These are phyloP conservation scores for Gloeophyllum trabeum DNA, from an alignment of 768 basidiomycete species.

Conservation along the genomic window DNA sequence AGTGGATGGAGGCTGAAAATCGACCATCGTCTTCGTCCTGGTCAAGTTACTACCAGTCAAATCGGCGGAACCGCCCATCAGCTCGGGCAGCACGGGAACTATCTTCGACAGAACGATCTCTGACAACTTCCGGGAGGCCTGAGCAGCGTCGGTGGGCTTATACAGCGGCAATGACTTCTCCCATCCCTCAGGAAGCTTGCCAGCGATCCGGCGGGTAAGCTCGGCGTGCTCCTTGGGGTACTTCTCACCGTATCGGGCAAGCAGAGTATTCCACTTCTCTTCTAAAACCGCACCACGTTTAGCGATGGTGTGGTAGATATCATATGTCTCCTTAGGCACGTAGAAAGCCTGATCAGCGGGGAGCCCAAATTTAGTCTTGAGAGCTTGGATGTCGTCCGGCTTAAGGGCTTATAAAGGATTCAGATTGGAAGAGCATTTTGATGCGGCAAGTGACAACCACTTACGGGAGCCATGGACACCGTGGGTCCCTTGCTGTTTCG, in stretches of 20 bases:
- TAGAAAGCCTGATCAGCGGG: conserved; percentile 68
- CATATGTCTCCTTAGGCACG: conserved; percentile 64
- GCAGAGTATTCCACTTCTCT: conserved; percentile 59
- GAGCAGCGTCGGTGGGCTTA: conserved; percentile 72
- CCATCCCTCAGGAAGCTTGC: conserved; percentile 79
- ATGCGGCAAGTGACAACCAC: conserved; percentile 19
- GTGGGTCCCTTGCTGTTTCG: conserved; percentile 86
- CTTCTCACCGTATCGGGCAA: conserved; percentile 60
- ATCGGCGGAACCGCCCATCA: conserved; percentile 85
- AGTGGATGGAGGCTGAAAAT: conserved; percentile 88
- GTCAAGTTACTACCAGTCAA: conserved; percentile 90
- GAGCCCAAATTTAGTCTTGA: conserved; percentile 83
- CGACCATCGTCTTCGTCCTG: conserved; percentile 70
- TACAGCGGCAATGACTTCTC: conserved; percentile 79
- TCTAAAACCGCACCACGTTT: conserved; percentile 68
- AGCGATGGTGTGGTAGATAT: conserved; percentile 53
- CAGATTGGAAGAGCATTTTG: background rate
- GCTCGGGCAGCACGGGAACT: conserved; percentile 67
- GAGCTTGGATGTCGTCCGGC: conserved; percentile 74
- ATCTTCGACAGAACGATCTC: conserved; percentile 80
- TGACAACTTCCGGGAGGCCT: conserved; percentile 87
- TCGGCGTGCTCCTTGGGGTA: conserved; percentile 83
- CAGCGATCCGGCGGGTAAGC: conserved; percentile 74
- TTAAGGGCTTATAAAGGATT: conserved; percentile 57
- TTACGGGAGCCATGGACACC: conserved; percentile 89